A percentile compares a stretch with the other conserved stretches of the same genome.
phyloP scores from a whole-genome alignment of 2,329 filamentous ascomycete genomes.

The Fusarium mexicanum region DNA sequence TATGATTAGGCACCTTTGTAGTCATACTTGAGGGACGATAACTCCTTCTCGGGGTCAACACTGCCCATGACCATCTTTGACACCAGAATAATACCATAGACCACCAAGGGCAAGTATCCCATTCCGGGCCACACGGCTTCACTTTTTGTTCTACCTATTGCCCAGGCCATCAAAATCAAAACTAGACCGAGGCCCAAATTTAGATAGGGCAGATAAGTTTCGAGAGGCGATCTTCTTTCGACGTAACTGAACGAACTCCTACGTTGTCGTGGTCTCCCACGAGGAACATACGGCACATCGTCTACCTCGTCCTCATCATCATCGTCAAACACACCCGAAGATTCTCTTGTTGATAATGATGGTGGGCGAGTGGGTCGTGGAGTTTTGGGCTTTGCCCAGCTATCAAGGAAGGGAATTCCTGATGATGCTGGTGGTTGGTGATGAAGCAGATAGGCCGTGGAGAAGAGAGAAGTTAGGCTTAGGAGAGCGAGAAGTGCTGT shows the following conservation, averaged over 20 bases:
- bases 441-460: slow-evolving; percentile 70
- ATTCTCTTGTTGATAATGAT: slow-evolving; percentile 29
- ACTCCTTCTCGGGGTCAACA: slow-evolving; percentile 73
- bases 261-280: slow-evolving; percentile 27
- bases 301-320: slow-evolving; percentile 36
- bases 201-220: slow-evolving; percentile 66
- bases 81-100: slow-evolving; percentile 69
- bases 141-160: slow-evolving; percentile 48
- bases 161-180: slow-evolving; percentile 57
- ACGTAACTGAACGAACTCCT: slow-evolving; percentile 37
- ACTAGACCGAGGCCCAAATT: slow-evolving; percentile 67
- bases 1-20: slow-evolving; percentile 70
- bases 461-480: slow-evolving; percentile 69
- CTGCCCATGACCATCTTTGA: slow-evolving; percentile 73
- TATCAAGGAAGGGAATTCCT: slow-evolving; percentile 62
- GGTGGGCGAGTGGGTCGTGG: slow-evolving; percentile 39
- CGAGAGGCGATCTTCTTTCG: slow-evolving; percentile 57
- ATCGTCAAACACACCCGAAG: slow-evolving; percentile 20
- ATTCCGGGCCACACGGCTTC: slow-evolving; percentile 54
- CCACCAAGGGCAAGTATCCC: slow-evolving; percentile 62
- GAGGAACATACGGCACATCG: slow-evolving; percentile 10
- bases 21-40: slow-evolving; percentile 70
- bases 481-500: slow-evolving; percentile 61
- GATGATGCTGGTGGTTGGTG: slow-evolving; percentile 64
- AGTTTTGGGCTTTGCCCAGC: slow-evolving; percentile 49